Percentiles rank a stretch among this genome's conserved stretches.
phyloP scores from a whole-genome alignment of 2,329 filamentous ascomycete genomes.

The Parascedosporium putredinis region DNA sequence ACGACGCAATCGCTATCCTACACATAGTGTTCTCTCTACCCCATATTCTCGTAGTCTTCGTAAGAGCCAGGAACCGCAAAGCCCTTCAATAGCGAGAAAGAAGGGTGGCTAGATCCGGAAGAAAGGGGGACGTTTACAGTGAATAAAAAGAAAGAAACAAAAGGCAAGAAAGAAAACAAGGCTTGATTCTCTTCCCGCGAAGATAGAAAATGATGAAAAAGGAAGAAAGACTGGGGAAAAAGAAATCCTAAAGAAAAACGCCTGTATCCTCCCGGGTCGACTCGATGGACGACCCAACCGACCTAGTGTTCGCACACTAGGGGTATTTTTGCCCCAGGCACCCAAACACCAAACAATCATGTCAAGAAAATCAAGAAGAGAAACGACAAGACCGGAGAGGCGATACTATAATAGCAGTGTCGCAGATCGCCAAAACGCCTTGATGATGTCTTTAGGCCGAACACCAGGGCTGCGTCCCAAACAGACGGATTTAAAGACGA shows the following conservation, averaged over 20 bases:
- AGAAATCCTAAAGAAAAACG: no score
- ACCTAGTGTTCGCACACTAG: not conserved
- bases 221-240: not conserved
- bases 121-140: no score
- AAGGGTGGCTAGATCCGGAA: no score
- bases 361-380: not conserved
- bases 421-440: constrained; percentile 19
- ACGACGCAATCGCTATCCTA: no score
- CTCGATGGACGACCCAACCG: not conserved
- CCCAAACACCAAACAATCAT: not conserved
- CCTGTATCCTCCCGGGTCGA: not conserved
- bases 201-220: no score
- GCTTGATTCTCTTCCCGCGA: no score
- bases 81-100: no score
- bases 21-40: no score
- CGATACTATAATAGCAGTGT: not conserved
- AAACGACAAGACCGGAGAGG: no score
- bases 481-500: constrained; percentile 25
- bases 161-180: not conserved
- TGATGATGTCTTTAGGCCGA: constrained; percentile 26
- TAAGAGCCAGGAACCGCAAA: no score
- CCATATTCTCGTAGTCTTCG: no score
- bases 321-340: not conserved
- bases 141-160: not conserved
- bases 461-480: constrained; percentile 28